phyloP scores from a whole-genome alignment of 2,329 filamentous ascomycete species.

The Paecilomyces niveus region DNA sequence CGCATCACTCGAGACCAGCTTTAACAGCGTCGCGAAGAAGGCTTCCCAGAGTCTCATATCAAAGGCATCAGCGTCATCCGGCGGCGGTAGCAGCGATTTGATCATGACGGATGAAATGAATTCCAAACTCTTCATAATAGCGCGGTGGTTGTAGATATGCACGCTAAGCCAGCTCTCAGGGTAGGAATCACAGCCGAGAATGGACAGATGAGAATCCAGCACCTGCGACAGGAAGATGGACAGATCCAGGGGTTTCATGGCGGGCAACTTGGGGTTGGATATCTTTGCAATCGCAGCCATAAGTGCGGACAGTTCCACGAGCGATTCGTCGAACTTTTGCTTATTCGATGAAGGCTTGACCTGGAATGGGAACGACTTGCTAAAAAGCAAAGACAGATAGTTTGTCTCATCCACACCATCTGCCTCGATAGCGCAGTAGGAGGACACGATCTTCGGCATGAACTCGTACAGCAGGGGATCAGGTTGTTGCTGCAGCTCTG shows the following conservation, averaged over 20 bases:
- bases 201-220: conserved; percentile 79
- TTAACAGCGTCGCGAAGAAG: conserved; percentile 84
- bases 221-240: conserved; percentile 68
- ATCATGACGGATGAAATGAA: conserved; percentile 73
- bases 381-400: conserved; percentile 79
- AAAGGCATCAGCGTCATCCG: conserved; percentile 86
- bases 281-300: conserved; percentile 75
- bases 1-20: conserved; percentile 79
- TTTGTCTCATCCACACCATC: conserved; percentile 53
- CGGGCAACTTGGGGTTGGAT: conserved; percentile 64
- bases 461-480: conserved; percentile 79
- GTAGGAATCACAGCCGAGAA: conserved; percentile 83
- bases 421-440: conserved; percentile 69
- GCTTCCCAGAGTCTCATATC: conserved; percentile 90
- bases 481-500: conserved; percentile 72
- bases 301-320: conserved; percentile 83
- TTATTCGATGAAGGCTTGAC: conserved; percentile 56
- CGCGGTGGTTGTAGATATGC: conserved; percentile 87
- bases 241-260: conserved; percentile 71
- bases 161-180: conserved; percentile 85
- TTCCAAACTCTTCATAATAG: conserved; percentile 77
- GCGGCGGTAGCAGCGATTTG: conserved; percentile 77
- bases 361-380: conserved; percentile 82
- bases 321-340: conserved; percentile 70
- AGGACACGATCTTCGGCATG: conserved; percentile 83